Evolutionary conservation across 2,329 filamentous ascomycete species (phyloP).

Genomic region (Pleoardoris graminearum): DNA sequence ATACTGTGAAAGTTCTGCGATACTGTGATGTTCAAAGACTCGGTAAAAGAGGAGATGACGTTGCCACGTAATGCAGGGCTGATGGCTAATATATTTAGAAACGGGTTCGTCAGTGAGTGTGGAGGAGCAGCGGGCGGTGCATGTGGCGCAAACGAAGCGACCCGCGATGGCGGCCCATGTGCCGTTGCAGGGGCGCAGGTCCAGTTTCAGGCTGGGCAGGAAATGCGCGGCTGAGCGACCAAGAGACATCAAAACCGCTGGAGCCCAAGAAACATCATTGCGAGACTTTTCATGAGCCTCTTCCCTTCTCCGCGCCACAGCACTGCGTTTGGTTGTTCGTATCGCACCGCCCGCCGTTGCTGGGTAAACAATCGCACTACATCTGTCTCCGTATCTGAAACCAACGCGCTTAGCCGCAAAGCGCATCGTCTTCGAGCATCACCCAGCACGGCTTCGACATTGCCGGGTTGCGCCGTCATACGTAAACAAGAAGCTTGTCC

Average conservation of each 20-base stretch:
- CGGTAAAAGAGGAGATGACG: constrained; percentile 3
- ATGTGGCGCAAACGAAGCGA: constrained; percentile 2
- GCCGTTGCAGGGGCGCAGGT: not conserved
- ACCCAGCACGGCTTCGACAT: constrained; percentile 22
- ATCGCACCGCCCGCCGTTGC: constrained; percentile 28
- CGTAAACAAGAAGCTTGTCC: constrained; percentile 6
- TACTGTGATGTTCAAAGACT: not conserved
- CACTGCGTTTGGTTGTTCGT: constrained; percentile 4
- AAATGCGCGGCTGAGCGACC: not conserved
- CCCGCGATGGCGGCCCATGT: not conserved
- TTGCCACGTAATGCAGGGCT: constrained; percentile 5
- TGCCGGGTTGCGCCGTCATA: constrained; percentile 15
- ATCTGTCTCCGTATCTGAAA: constrained; percentile 34
- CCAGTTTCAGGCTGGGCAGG: constrained; percentile 7
- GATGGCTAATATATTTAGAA: constrained; percentile 7
- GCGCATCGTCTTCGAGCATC: constrained; percentile 22
- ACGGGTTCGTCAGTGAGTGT: not conserved
- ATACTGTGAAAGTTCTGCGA: not conserved
- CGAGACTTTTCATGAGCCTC: constrained; percentile 1
- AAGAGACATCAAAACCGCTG: not conserved
- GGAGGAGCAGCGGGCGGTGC: constrained; percentile 11
- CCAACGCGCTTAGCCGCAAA: constrained; percentile 23
- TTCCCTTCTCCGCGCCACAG: not conserved
- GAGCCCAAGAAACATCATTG: not conserved
- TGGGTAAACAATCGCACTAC: constrained; percentile 32